Percentiles rank a stretch among this genome's conserved stretches.
Conservation (phyloP, 2,329 filamentous ascomycete genomes). For the Samsoniella hepiali region DNA sequence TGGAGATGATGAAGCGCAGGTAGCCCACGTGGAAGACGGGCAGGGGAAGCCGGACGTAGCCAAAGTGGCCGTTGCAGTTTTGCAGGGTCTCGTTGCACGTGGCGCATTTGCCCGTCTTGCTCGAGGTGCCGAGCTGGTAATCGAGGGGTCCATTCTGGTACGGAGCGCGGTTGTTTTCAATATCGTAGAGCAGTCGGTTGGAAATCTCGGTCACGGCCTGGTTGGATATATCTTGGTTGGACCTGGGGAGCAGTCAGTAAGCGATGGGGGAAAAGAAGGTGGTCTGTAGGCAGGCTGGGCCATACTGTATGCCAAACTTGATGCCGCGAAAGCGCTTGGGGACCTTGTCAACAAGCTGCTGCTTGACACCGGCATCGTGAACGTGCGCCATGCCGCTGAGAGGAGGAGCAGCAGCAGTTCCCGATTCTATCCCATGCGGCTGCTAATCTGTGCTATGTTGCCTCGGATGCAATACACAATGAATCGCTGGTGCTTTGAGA, state of each 20-base stretch:
- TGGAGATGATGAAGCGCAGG: slow-evolving; percentile 85
- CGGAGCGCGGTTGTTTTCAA: slow-evolving; percentile 72
- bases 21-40: slow-evolving; percentile 97
- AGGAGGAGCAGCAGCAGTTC: slow-evolving; percentile 11
- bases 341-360: slow-evolving; percentile 83
- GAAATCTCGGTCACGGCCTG: slow-evolving; percentile 93
- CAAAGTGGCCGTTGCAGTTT: slow-evolving; percentile 92
- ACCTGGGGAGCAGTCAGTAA: slow-evolving; percentile 46
- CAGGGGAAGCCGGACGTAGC: slow-evolving; percentile 83
- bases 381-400: slow-evolving; percentile 21
- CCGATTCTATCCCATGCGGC: slow-evolving; percentile 13
- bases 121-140: slow-evolving; percentile 81
- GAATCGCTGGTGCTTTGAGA: neutral
- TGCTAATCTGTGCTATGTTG: neutral
- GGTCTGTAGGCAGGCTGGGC: neutral
- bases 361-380: slow-evolving; percentile 56
- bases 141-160: slow-evolving; percentile 85
- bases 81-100: slow-evolving; percentile 81
- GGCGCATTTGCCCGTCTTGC: slow-evolving; percentile 72
- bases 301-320: slow-evolving; percentile 81
- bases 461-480: neutral
- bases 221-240: slow-evolving; percentile 90
- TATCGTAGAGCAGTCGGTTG: slow-evolving; percentile 90
- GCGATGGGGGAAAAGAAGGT: neutral
- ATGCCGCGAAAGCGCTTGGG: slow-evolving; percentile 91